Base-by-base conservation (phyloP, 129 eudicot genomes). In the Artemisia argyi region DNA sequence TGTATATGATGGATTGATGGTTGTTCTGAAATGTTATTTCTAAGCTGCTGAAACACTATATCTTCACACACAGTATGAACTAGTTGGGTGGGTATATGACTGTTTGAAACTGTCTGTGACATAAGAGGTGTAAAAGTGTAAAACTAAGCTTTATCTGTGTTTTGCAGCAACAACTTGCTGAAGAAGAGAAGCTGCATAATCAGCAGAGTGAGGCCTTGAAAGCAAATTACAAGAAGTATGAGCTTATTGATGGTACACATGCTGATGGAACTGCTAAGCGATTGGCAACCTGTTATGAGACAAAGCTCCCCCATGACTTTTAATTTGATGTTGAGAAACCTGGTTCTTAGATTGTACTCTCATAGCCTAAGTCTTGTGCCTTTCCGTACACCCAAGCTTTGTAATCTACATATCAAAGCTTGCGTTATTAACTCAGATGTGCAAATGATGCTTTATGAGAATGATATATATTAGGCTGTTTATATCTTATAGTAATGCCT, bases 181-280 rank as follows among this genome's bases (percentile, higher is more conserved):
- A 83, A 30, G 96, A 89, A 63, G 87, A 83, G 74, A 80, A 79
- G 47, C 95, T 93, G 39, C 77, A 83, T 56, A 82, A 83, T 28
- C 82, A 80, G 73, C 98, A 93, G 53, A 67, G 18, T 6, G 90
- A 83, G 75, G 56, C 75, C 9, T 68, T 93, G 77, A 80, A 82
- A 69, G 65, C 81, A 0, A 85, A 82, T 52, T 75, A 70, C 72
- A 83, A 74, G 82, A 93, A 93, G 79, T 89, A 47, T 74, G 89
- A 87, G 15, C 65, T 85, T 82, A 68, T 89, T n/a, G 88, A 87
- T 16, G 48, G 68, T 8, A 69, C 83, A 11, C 42, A 81, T n/a
- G 35, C 9, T 8, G 88, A 89, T 67, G 91, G 89, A 35, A 76
- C 79, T 35, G 66, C 82, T 51, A 78, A 35, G 50, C 54, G 48